phyloP scores from a whole-genome alignment of 768 basidiomycete genomes.

The Rhodotorula diobovata region DNA sequence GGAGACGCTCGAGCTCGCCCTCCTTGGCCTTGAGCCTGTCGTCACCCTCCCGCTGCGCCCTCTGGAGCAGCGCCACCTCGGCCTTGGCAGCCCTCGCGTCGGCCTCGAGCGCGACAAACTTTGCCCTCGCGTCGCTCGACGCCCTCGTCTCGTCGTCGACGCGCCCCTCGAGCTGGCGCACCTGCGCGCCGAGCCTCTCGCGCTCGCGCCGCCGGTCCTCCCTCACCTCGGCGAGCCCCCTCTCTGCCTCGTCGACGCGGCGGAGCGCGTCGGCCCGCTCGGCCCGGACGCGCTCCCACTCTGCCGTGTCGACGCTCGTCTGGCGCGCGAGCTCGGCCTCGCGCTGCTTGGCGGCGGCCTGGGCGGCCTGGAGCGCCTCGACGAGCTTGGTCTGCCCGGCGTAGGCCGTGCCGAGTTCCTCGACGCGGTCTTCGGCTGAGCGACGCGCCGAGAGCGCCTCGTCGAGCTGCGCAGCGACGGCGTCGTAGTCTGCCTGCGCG shows the following conservation, averaged over 20 bases:
- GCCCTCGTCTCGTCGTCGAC: conserved; percentile 19
- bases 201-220: conserved; percentile 32
- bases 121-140: conserved; percentile 15
- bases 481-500: conserved; percentile 74
- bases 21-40: conserved; percentile 72
- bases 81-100: conserved; percentile 53
- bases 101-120: conserved; percentile 21
- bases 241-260: conserved; percentile 6
- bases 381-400: conserved; percentile 82
- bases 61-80: conserved; percentile 71
- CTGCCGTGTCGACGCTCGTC: conserved; percentile 58
- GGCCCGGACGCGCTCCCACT: conserved; percentile 55
- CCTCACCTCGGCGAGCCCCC: conserved; percentile 9
- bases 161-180: conserved; percentile 10
- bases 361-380: conserved; percentile 70
- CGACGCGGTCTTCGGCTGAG: conserved; percentile 31
- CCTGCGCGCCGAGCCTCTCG: conserved; percentile 3
- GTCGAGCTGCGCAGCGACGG: conserved; percentile 74
- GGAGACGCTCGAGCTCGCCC: conserved; percentile 59
- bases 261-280: conserved; percentile 10
- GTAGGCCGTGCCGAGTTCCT: conserved; percentile 58
- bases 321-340: conserved; percentile 64
- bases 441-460: conserved; percentile 27
- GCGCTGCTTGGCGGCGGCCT: conserved; percentile 60
- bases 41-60: conserved; percentile 70